Evolutionary conservation across 1,284 basidiomycete genomes (phyloP).

Genomic region (Gomphus bonarii): DNA sequence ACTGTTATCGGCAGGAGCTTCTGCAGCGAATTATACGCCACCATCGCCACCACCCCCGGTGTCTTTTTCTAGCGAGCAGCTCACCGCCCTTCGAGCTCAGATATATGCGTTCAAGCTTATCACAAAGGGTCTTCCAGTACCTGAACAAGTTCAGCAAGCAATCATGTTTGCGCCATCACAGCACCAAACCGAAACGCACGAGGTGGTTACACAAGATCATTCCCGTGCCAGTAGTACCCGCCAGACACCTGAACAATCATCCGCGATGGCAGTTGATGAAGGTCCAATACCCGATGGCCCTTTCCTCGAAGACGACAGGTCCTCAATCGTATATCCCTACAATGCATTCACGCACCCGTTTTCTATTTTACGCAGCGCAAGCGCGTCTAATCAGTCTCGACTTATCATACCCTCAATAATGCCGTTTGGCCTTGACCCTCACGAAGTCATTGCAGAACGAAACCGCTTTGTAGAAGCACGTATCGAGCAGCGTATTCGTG

Average conservation of each 20-base stretch:
- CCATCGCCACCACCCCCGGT: conserved; percentile 45
- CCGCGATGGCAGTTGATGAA: conserved; percentile 11
- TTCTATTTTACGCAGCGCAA: conserved; percentile 51
- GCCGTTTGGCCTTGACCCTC: conserved; percentile 90
- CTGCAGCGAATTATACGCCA: conserved; percentile 13
- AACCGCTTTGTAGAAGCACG: conserved; percentile 87
- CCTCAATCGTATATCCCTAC: conserved; percentile 87
- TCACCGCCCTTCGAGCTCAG: conserved; percentile 78
- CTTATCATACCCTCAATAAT: conserved; percentile 83
- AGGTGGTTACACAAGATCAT: conserved; percentile 1
- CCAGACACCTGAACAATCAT: conserved; percentile 13
- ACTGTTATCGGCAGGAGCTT: background rate
- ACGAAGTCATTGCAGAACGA: conserved; percentile 84
- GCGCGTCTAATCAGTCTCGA: conserved; percentile 57
- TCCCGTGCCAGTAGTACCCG: conserved; percentile 11
- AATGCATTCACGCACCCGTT: conserved; percentile 90
- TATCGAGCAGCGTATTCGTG: conserved; percentile 81
- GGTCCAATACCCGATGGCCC: conserved; percentile 52
- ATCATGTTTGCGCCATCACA: conserved; percentile 49
- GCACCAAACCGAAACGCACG: conserved; percentile 22
- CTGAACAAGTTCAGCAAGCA: conserved; percentile 71
- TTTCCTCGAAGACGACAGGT: conserved; percentile 71
- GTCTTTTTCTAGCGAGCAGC: conserved; percentile 80
- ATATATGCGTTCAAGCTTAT: conserved; percentile 87
- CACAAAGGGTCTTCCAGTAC: conserved; percentile 69